phyloP scores from a whole-genome alignment of 768 basidiomycete genomes.

The Strobilomyces confusus region DNA sequence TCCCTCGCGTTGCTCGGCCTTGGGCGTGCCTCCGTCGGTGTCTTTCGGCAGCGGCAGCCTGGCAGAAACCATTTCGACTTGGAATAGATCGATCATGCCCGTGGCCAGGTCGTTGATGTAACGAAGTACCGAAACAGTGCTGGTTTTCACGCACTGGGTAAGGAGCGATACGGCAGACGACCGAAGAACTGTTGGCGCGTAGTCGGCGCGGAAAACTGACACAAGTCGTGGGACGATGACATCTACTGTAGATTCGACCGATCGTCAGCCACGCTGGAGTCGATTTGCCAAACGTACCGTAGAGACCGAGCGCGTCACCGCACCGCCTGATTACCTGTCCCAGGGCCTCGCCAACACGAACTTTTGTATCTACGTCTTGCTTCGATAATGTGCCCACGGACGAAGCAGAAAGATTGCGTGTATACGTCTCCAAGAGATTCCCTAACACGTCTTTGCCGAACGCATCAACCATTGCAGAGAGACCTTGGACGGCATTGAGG shows the following conservation, averaged over 20 bases:
- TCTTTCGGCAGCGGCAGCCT: conserved; percentile 14
- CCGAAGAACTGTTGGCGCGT: conserved; percentile 71
- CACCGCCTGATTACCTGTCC: conserved; percentile 70
- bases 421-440: conserved; percentile 64
- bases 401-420: conserved; percentile 46
- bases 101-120: conserved; percentile 60
- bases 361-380: conserved; percentile 67
- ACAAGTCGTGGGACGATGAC: conserved; percentile 72
- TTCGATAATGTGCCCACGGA: conserved; percentile 37
- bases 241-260: conserved; percentile 45
- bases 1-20: conserved; percentile 7
- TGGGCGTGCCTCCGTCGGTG: conserved; percentile 8
- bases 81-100: conserved; percentile 75
- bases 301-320: conserved; percentile 61
- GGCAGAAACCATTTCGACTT: conserved; percentile 47
- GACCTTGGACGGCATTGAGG: conserved; percentile 86
- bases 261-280: background rate
- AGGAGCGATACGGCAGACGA: conserved; percentile 67
- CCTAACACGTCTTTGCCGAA: conserved; percentile 63
- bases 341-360: conserved; percentile 84
- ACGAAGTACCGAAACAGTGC: conserved; percentile 55
- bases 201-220: conserved; percentile 50
- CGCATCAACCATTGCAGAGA: conserved; percentile 78
- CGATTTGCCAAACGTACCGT: conserved; percentile 47
- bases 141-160: conserved; percentile 65